These are phyloP conservation scores for Colletotrichum somersetense DNA, from an alignment of 2,329 filamentous ascomycete genomes.

Conservation along the genomic window DNA sequence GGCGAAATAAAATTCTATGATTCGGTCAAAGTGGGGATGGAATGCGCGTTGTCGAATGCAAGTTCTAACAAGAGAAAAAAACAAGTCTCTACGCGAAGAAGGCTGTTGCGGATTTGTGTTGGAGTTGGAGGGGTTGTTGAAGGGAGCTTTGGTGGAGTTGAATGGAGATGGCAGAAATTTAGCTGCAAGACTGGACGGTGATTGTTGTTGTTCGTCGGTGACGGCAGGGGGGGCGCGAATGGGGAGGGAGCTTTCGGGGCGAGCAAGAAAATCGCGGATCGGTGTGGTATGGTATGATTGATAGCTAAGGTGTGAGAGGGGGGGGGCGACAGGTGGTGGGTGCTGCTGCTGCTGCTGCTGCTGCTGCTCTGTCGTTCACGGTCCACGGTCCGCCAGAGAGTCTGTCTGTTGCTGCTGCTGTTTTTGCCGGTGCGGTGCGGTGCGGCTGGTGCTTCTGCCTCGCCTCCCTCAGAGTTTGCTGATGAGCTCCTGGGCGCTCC, in stretches of 20 bases:
- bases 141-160: slow-evolving; percentile 41
- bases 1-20: slow-evolving; percentile 25
- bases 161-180: slow-evolving; percentile 43
- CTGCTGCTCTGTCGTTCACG: slow-evolving; percentile 26
- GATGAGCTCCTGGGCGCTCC: slow-evolving; percentile 18
- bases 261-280: slow-evolving; percentile 18
- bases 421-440: not conserved
- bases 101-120: slow-evolving; percentile 29
- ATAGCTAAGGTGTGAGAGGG: slow-evolving; percentile 12
- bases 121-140: slow-evolving; percentile 40
- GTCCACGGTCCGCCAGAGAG: slow-evolving; percentile 11
- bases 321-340: slow-evolving; percentile 6
- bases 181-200: slow-evolving; percentile 36
- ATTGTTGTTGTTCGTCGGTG: slow-evolving; percentile 42
- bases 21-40: slow-evolving; percentile 31
- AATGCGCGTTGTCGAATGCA: slow-evolving; percentile 36
- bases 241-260: slow-evolving; percentile 32
- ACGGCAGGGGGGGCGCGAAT: slow-evolving; percentile 36
- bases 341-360: slow-evolving; percentile 19
- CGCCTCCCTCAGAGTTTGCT: slow-evolving; percentile 33
- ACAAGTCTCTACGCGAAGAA: slow-evolving; percentile 25
- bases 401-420: slow-evolving; percentile 8
- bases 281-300: slow-evolving; percentile 17
- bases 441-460: slow-evolving; percentile 10
- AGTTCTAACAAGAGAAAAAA: slow-evolving; percentile 12